These are phyloP conservation scores for Usnea hakonensis DNA, from an alignment of 495 filamentous ascomycete genomes.

Conservation along the genomic window DNA sequence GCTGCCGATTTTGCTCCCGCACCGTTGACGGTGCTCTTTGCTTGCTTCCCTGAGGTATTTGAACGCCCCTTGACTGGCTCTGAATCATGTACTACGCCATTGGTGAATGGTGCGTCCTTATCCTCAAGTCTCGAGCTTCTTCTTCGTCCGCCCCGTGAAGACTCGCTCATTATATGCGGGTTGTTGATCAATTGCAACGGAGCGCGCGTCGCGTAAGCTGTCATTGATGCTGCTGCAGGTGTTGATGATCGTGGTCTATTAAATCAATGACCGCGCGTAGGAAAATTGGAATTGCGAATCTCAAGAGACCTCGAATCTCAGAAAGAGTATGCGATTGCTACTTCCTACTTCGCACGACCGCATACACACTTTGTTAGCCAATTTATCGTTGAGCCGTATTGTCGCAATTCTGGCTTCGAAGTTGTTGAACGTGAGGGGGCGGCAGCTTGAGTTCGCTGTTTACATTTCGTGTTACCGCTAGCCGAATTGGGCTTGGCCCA, in stretches of 20 bases:
- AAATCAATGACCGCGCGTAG: conserved; percentile 3
- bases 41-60: conserved; percentile 24
- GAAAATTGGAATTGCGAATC: not conserved
- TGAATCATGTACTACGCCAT: conserved; percentile 18
- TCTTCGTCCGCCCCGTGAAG: conserved; percentile 25
- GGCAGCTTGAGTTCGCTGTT: conserved; percentile 17
- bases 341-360: not conserved
- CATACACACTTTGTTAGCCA: not conserved
- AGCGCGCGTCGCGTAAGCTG: conserved; percentile 29
- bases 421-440: conserved; percentile 16
- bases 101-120: conserved; percentile 26
- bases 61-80: conserved; percentile 19
- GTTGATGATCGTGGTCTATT: not conserved
- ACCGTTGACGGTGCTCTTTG: conserved; percentile 22
- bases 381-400: not conserved
- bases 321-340: not conserved
- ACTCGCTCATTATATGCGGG: conserved; percentile 28
- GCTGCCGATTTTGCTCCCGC: conserved; percentile 20
- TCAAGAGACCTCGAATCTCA: not conserved
- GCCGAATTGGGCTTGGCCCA: conserved; percentile 1
- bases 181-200: conserved; percentile 29
- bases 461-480: conserved; percentile 20
- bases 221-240: conserved; percentile 27
- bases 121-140: conserved; percentile 37
- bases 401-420: conserved; percentile 12